Percentiles rank a stretch among this genome's conserved stretches.
phyloP scores from a whole-genome alignment of 2,329 filamentous ascomycete species.

The Epichloe amarillans region DNA sequence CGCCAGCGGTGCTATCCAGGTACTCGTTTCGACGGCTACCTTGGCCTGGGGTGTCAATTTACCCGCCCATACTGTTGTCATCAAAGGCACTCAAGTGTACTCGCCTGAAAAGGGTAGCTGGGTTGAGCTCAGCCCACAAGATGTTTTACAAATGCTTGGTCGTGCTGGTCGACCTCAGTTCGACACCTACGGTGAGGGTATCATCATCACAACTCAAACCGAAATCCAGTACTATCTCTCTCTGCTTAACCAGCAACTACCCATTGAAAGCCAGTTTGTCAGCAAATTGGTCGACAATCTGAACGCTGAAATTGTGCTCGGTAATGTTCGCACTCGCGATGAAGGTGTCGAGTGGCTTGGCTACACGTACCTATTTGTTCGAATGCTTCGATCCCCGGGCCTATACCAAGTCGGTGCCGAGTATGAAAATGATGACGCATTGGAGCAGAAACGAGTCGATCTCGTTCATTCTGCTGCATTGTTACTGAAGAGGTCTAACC shows the following conservation, averaged over 20 bases:
- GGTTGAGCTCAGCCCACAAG: constrained; percentile 94
- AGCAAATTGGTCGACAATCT: constrained; percentile 89
- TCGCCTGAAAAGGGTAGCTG: constrained; percentile 97
- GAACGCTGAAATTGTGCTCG: constrained; percentile 90
- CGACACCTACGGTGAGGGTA: constrained; percentile 95
- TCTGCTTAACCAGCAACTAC: constrained; percentile 89
- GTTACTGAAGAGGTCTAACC: constrained; percentile 72
- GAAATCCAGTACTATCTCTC: constrained; percentile 98
- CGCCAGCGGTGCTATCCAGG: constrained; percentile 78
- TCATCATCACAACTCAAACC: constrained; percentile 90
- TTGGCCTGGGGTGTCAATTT: constrained; percentile 98
- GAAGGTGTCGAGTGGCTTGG: constrained; percentile 98
- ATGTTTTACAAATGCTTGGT: constrained; percentile 96
- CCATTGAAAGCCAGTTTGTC: constrained; percentile 92
- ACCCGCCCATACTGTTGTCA: constrained; percentile 94
- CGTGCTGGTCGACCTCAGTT: constrained; percentile 93
- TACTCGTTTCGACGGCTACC: constrained; percentile 95
- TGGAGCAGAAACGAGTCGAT: constrained; percentile 97
- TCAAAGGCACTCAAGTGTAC: constrained; percentile 97
- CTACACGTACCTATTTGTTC: constrained; percentile 94
- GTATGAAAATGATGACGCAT: constrained; percentile 78
- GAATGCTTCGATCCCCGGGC: constrained; percentile 90
- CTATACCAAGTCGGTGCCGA: constrained; percentile 93
- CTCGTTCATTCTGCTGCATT: constrained; percentile 86
- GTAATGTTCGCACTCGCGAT: constrained; percentile 80